Conservation (phyloP, 2,329 filamentous ascomycete species). For the Fragosphaeria purpurea region DNA sequence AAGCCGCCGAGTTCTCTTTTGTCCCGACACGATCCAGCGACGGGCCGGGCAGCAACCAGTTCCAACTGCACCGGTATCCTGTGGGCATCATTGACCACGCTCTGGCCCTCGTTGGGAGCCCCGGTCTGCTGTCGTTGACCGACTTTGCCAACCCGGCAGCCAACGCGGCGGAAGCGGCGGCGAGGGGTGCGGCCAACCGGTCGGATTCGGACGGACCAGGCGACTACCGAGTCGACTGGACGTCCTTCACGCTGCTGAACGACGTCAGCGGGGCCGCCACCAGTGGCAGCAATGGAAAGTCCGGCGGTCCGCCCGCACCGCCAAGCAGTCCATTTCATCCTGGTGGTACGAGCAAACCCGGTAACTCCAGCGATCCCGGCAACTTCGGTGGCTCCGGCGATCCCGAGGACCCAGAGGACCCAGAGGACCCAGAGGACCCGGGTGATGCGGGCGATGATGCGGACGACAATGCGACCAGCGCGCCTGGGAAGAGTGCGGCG, state of each 20-base stretch:
- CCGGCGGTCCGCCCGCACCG: no score
- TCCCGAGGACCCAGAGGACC: constrained; percentile 3
- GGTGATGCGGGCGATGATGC: constrained; percentile 10
- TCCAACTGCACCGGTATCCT: constrained; percentile 28
- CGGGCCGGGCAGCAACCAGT: constrained; percentile 12
- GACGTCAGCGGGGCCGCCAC: no score
- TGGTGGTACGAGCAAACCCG: no score
- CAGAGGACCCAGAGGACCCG: background rate
- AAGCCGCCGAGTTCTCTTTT: constrained; percentile 21
- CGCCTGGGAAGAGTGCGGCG: no score
- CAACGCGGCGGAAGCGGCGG: constrained; percentile 2
- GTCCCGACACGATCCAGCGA: constrained; percentile 5
- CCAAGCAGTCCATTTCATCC: no score
- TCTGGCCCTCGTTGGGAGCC: constrained; percentile 25
- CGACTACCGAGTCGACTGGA: constrained; percentile 22
- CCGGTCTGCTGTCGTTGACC: constrained; percentile 21
- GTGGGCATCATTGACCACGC: constrained; percentile 25
- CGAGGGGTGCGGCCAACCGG: no score
- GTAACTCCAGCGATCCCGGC: background rate
- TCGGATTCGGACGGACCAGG: constrained; percentile 9
- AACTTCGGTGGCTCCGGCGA: constrained; percentile 5
- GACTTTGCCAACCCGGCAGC: constrained; percentile 23
- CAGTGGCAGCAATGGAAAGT: no score
- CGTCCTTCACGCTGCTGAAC: constrained; percentile 22
- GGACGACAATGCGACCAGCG: background rate